Evolutionary conservation across 768 basidiomycete genomes (phyloP).

Genomic region (Lentinus tigrinus): DNA sequence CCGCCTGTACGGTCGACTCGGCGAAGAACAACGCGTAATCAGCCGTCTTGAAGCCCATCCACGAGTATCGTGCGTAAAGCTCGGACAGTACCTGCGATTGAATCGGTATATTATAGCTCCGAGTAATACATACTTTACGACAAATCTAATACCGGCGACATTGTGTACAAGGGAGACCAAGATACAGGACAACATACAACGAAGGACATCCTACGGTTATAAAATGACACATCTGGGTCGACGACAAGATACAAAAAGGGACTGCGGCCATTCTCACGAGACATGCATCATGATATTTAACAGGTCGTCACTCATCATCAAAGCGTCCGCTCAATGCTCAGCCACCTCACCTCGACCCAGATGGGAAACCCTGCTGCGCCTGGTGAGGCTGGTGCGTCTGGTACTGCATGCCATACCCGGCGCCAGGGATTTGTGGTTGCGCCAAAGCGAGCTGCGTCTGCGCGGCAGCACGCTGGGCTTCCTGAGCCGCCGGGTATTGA

Average conservation of each 20-base stretch:
- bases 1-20: background rate
- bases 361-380: background rate
- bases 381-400: background rate
- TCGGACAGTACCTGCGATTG: no score
- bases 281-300: background rate
- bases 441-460: conserved; percentile 11
- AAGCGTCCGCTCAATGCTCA: background rate
- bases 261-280: no score
- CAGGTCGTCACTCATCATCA: no score
- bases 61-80: no score
- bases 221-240: no score
- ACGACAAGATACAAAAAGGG: no score
- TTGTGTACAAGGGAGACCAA: background rate
- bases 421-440: conserved; percentile 16
- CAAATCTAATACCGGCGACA: background rate
- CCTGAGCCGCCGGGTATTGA: conserved; percentile 32
- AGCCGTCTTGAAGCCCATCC: no score
- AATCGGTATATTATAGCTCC: background rate
- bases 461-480: conserved; percentile 11
- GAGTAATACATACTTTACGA: background rate
- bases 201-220: no score
- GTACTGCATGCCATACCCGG: conserved; percentile 11
- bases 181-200: background rate
- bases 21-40: background rate
- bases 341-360: background rate